A percentile compares a stretch with the other conserved stretches of the same genome.
These are phyloP conservation scores for Parachaetomium inaequale DNA, from an alignment of 495 filamentous ascomycete genomes.

Conservation along the genomic window DNA sequence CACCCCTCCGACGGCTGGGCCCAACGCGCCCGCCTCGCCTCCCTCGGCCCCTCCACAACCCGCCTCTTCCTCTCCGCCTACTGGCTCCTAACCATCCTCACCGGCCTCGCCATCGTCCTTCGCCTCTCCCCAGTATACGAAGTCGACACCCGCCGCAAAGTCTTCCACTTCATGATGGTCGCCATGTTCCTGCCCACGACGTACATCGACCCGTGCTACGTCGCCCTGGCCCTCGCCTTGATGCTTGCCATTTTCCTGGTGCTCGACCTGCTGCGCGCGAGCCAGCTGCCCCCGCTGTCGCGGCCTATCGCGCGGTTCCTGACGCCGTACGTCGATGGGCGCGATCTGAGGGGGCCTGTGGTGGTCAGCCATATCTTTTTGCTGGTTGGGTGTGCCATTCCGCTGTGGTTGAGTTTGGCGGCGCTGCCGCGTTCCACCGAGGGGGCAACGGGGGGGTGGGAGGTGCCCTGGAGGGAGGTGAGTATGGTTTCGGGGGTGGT, in stretches of 20 bases:
- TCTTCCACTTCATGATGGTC: conserved; percentile 98
- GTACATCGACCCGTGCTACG: conserved; percentile 81
- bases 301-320: conserved; percentile 79
- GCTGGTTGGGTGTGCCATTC: conserved; percentile 91
- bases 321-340: conserved; percentile 88
- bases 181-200: conserved; percentile 85
- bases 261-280: conserved; percentile 82
- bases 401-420: conserved; percentile 82
- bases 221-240: conserved; percentile 69
- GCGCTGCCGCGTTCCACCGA: conserved; percentile 52
- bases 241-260: conserved; percentile 79
- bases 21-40: conserved; percentile 52
- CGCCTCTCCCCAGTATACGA: conserved; percentile 67
- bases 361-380: conserved; percentile 96
- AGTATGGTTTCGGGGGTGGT: conserved; percentile 87
- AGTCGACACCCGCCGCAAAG: conserved; percentile 95
- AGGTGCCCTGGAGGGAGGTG: conserved; percentile 64
- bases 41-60: conserved; percentile 71
- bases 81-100: conserved; percentile 62
- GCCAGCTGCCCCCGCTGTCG: conserved; percentile 84
- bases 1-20: conserved; percentile 53
- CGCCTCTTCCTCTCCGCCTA: conserved; percentile 75
- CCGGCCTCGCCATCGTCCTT: conserved; percentile 70
- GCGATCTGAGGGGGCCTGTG: conserved; percentile 88
- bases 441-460: conserved; percentile 65